These are phyloP conservation scores for Hypoxylon cercidicola DNA, from an alignment of 495 filamentous ascomycete genomes.

Conservation along the genomic window DNA sequence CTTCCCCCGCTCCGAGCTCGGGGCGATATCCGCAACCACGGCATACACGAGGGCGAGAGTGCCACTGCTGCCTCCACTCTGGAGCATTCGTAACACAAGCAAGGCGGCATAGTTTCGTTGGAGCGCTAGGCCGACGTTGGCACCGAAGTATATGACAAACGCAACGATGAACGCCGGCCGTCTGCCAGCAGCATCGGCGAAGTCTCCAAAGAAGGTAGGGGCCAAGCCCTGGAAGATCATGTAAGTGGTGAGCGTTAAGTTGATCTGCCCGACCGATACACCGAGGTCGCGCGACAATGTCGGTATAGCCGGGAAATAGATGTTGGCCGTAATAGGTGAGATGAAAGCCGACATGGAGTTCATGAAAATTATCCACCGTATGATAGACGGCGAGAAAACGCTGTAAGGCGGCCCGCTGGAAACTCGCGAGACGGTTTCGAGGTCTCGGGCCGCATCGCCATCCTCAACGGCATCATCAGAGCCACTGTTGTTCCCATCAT, in stretches of 20 bases:
- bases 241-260: constrained; percentile 73
- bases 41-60: constrained; percentile 68
- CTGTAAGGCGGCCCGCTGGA: constrained; percentile 60
- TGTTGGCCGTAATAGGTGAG: constrained; percentile 79
- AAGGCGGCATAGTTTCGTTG: constrained; percentile 69
- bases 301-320: constrained; percentile 81
- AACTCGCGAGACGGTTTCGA: constrained; percentile 47
- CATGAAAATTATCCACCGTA: constrained; percentile 72
- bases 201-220: constrained; percentile 68
- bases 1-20: constrained; percentile 66
- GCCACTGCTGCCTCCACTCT: constrained; percentile 68
- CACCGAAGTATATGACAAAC: constrained; percentile 68
- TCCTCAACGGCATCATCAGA: constrained; percentile 16
- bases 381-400: constrained; percentile 65
- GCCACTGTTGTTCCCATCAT: constrained; percentile 14
- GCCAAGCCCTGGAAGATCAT: constrained; percentile 71
- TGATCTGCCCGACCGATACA: constrained; percentile 69
- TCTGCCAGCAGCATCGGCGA: constrained; percentile 68
- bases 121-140: constrained; percentile 71
- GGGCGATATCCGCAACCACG: constrained; percentile 70
- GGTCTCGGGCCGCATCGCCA: constrained; percentile 29
- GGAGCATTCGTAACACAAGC: constrained; percentile 69
- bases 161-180: constrained; percentile 68
- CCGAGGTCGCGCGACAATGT: constrained; percentile 63
- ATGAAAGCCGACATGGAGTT: constrained; percentile 72